These are phyloP conservation scores for Tripidium arundinaceum DNA, from an alignment of 202 grass and related monocot species.

Conservation along the genomic window DNA sequence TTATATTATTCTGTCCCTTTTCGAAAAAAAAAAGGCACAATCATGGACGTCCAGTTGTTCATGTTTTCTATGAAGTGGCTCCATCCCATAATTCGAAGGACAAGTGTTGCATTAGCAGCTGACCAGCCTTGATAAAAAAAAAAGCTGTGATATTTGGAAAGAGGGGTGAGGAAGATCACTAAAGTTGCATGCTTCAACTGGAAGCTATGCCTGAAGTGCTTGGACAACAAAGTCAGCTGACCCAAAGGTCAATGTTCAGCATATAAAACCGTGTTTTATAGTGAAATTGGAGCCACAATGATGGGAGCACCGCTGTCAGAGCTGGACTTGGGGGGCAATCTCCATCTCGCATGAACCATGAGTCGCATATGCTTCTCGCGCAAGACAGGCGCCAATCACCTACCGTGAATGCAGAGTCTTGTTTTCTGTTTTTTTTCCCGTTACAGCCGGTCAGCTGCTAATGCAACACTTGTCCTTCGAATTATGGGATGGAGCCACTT, in stretches of 20 bases:
- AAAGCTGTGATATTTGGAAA: too few relatives aligned
- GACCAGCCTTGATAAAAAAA: too few relatives aligned
- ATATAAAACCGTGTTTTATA: too few relatives aligned
- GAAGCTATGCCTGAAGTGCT: background rate
- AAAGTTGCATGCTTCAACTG: background rate
- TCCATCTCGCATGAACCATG: background rate
- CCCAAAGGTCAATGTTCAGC: background rate
- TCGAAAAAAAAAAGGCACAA: background rate
- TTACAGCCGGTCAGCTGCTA: background rate
- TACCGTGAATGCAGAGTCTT: background rate
- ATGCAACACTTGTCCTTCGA: background rate
- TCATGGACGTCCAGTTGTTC: too few relatives aligned
- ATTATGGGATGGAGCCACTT: background rate
- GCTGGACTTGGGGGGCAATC: too few relatives aligned
- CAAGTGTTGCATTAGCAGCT: background rate
- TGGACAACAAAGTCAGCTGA: background rate
- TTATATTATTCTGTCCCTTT: background rate
- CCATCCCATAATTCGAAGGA: background rate
- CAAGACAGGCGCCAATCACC: background rate
- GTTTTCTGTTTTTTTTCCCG: background rate
- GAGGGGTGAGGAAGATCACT: background rate
- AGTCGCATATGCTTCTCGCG: background rate
- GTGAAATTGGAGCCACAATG: background rate
- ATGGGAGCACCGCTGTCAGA: too few relatives aligned
- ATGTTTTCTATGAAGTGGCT: background rate